These are phyloP conservation scores for Pseudopyricularia javanii DNA, from an alignment of 2,329 filamentous ascomycete genomes.

Conservation along the genomic window DNA sequence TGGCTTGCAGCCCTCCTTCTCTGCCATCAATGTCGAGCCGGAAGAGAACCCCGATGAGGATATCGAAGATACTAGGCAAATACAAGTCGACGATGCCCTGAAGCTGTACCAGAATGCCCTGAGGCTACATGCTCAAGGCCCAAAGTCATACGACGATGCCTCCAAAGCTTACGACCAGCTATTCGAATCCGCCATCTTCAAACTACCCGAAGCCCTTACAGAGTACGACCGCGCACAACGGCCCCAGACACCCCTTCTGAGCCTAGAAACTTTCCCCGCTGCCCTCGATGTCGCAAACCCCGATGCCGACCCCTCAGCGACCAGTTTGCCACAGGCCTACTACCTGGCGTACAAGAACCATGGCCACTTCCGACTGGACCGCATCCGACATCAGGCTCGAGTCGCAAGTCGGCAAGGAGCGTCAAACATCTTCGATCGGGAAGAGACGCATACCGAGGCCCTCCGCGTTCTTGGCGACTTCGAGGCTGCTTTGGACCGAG, in stretches of 20 bases:
- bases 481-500: conserved; percentile 46
- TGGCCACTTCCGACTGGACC: conserved; percentile 82
- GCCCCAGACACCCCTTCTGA: conserved; percentile 35
- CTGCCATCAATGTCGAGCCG: conserved; percentile 85
- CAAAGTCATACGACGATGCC: conserved; percentile 62
- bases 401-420: background rate
- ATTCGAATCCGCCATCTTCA: conserved; percentile 88
- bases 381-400: conserved; percentile 37
- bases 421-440: background rate
- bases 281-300: conserved; percentile 44
- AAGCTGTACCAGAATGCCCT: conserved; percentile 88
- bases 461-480: conserved; percentile 42
- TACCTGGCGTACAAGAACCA: conserved; percentile 94
- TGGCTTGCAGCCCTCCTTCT: conserved; percentile 50
- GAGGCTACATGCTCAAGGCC: conserved; percentile 82
- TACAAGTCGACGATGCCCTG: conserved; percentile 79
- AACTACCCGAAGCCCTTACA: conserved; percentile 74
- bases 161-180: conserved; percentile 70
- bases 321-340: conserved; percentile 75
- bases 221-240: conserved; percentile 65
- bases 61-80: conserved; percentile 83
- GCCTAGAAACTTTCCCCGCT: conserved; percentile 34
- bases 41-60: conserved; percentile 86
- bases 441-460: conserved; percentile 16
- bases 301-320: conserved; percentile 62